Base-by-base conservation (phyloP, 2,329 filamentous ascomycete species). In the Penicillium brevicompactum region DNA sequence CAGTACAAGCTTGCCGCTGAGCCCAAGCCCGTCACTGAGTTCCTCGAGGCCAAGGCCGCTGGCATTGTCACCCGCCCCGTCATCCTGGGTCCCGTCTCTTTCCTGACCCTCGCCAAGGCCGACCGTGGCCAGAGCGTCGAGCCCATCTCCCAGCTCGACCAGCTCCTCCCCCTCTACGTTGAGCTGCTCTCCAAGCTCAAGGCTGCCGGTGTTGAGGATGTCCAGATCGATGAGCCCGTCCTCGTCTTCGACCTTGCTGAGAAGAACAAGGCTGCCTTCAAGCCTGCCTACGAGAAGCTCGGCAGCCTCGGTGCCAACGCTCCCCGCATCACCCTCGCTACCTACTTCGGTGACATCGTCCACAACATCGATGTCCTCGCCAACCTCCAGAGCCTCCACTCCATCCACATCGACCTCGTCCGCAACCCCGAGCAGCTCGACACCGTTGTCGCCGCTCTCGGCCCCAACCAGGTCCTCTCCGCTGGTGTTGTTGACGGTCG, bases 281-380 rank as follows among this genome's bases (percentile, higher is more conserved):
- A 96, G 88, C 91, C 94, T 65, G 87, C 92, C 56, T 99, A 99
- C 74, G 90, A 96, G 84, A 92, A 91, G 82, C 83, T 99, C 60
- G 78, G 72, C 58, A 62, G 67, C 57, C 84, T 92, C 57, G 91
- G 90, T 73, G 83, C 82, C 81, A 88, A 87, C 78, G 89, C 92
- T 73, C 93, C 94, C 72, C 88, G 93, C 77, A 80, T 97, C 56
- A 86, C 94, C 70, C 85, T 99, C 71, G 89, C 94, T 76, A 97
- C 94, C 73, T 99, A 97, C 87, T 99, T 99, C 74, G 94, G 94
- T 82, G 94, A 99, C 79, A 92, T 99, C 66, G 91, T 97, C 71
- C 94, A 99, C 89, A 99, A 99, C 88, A 86, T 97, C 67, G 92
- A 97, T 72, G 86, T 91, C 66, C 79, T 99, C 70, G 85, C 91